Percentiles rank a stretch among this genome's conserved stretches.
Conservation (phyloP, 2,329 filamentous ascomycete genomes). For the Ceratocystis lukuohia region DNA sequence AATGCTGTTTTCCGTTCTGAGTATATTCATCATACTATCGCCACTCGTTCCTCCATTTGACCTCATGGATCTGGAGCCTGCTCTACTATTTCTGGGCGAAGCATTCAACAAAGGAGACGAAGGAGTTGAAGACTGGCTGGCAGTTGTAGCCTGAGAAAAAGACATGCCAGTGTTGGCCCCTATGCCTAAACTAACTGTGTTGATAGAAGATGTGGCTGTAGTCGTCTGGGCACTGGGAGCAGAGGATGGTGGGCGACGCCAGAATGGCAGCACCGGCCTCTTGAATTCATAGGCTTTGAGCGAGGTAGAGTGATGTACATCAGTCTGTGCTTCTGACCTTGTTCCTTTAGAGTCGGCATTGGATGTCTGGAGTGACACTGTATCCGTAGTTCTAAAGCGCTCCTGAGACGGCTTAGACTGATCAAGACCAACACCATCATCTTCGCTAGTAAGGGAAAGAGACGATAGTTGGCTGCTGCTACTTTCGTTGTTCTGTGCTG, state of each 20-base stretch:
- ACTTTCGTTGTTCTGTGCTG: neutral
- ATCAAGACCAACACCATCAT: neutral
- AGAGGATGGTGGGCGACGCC: slow-evolving; percentile 1
- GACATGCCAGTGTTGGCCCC: slow-evolving; percentile 22
- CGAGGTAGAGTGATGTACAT: neutral
- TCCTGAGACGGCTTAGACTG: neutral
- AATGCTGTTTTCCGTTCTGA: neutral
- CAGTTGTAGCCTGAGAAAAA: slow-evolving; percentile 34
- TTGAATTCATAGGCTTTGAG: neutral
- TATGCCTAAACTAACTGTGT: slow-evolving; percentile 19
- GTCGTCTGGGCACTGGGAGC: slow-evolving; percentile 1
- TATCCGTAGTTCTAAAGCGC: neutral
- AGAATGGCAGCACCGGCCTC: neutral
- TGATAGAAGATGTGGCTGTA: neutral
- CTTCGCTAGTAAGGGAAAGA: neutral
- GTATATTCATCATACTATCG: neutral
- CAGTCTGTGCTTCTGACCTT: neutral
- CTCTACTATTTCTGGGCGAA: slow-evolving; percentile 18
- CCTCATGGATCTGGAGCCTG: neutral
- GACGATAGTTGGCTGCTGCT: neutral
- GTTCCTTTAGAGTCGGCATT: neutral
- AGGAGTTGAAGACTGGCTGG: slow-evolving; percentile 25
- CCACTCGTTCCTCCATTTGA: neutral
- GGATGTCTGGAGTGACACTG: neutral
- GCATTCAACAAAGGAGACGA: slow-evolving; percentile 25